Evolutionary conservation across 345 rosid species (phyloP), one percentile per base, ranked within the genome.

Genomic region (Citrus glauca): DNA sequence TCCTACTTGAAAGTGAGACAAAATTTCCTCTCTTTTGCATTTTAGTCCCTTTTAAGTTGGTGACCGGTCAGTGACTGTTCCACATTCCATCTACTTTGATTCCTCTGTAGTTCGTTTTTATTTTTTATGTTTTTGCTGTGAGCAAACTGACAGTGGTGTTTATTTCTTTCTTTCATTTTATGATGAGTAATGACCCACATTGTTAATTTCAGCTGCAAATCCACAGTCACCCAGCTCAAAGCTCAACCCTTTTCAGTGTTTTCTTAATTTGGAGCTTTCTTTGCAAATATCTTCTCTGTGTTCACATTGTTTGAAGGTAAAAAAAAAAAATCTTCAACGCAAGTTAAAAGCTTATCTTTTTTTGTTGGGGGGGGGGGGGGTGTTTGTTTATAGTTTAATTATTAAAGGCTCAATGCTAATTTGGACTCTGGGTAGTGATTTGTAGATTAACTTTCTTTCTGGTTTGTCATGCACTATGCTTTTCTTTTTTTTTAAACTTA

Each of bases 291-390:
- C 82, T 78, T 81, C 48, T 66, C 74, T 72, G 66, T 80, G 74
- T 22, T n/a, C 80, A 63, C 83, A 73, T 73, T 69, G 35, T 78
- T 70, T 76, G 75, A 81, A 85, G 86, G 87, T 85, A 77, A 53
- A 5, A 53, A 50, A n/a, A n/a, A 80, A 45, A 53, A 80, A 59
- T 66, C 70, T 69, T 76, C 66, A 69, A 14, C 35, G 7, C 50
- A 50, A 56, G 69, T 56, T 50, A 79, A 81, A 82, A 80, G 79
- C 35, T 57, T 65, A n/a, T n/a, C n/a, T n/a, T n/a, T n/a, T n/a
- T n/a, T n/a, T n/a, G n/a, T n/a, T n/a, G n/a, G n/a, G n/a, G n/a
- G n/a, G n/a, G n/a, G n/a, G n/a, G n/a, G n/a, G n/a, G n/a, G n/a
- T n/a, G n/a, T n/a, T n/a, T n/a, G n/a, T n/a, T n/a, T n/a, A 24